These are phyloP conservation scores for Acacia melanoxylon DNA, from an alignment of 306 rosid genomes.

Conservation along the genomic window DNA sequence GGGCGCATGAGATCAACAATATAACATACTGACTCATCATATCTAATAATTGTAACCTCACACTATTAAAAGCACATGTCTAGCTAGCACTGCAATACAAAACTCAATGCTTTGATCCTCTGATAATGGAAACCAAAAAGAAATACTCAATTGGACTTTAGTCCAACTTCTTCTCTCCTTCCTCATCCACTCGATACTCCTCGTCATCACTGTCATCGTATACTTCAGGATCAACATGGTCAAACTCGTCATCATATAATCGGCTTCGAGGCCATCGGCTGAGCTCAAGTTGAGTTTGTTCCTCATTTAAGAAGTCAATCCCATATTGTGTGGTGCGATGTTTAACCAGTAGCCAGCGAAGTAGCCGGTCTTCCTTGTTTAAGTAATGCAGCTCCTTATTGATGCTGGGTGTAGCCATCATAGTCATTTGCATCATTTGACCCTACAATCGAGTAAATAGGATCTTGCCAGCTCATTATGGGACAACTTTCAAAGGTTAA, in stretches of 20 bases:
- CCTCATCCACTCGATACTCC: constrained; percentile 34
- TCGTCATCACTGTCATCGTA: constrained; percentile 8
- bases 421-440: constrained; percentile 83
- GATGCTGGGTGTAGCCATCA: constrained; percentile 91
- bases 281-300: constrained; percentile 40
- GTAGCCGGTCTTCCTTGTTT: constrained; percentile 83
- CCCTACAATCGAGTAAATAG: constrained; percentile 54
- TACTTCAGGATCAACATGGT: neutral
- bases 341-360: constrained; percentile 87
- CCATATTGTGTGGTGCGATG: constrained; percentile 56
- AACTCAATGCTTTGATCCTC: constrained; percentile 1
- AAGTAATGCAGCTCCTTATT: constrained; percentile 94
- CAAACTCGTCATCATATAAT: neutral
- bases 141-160: constrained; percentile 2
- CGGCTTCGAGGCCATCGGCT: constrained; percentile 14
- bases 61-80: neutral
- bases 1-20: neutral
- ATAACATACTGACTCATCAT: constrained; percentile 1
- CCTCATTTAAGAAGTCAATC: constrained; percentile 46
- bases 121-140: constrained; percentile 10
- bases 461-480: neutral
- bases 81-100: constrained; percentile 18
- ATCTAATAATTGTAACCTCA: neutral
- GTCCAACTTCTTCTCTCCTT: neutral
- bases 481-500: constrained; percentile 8